Evolutionary conservation across 495 filamentous ascomycete genomes (phyloP).

Genomic region (Hypoxylon fragiforme): DNA sequence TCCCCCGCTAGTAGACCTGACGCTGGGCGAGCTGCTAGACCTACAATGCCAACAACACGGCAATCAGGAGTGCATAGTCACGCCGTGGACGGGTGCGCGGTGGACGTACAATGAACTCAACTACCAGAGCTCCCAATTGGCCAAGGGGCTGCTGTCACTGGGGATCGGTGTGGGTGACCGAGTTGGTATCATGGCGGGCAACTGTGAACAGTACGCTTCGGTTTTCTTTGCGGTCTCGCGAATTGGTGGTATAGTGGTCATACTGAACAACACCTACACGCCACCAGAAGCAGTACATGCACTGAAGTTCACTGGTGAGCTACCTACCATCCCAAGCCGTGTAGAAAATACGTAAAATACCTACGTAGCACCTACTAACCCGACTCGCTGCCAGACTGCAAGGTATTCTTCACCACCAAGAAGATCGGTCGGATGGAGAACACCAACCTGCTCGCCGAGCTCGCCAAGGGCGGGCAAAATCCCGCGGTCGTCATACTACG

Average conservation of each 20-base stretch:
- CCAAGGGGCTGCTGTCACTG: constrained; percentile 59
- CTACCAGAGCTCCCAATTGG: constrained; percentile 60
- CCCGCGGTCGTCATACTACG: constrained; percentile 59
- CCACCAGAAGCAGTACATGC: constrained; percentile 64
- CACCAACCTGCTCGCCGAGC: constrained; percentile 52
- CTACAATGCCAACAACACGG: constrained; percentile 64
- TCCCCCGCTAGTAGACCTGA: constrained; percentile 62
- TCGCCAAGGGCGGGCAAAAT: constrained; percentile 46
- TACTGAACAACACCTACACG: constrained; percentile 74
- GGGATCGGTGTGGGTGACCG: constrained; percentile 66
- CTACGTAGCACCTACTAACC: no score
- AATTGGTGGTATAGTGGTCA: constrained; percentile 69
- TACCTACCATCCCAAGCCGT: no score
- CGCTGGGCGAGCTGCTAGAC: constrained; percentile 63
- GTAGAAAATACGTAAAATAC: no score
- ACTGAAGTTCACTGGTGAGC: constrained; percentile 63
- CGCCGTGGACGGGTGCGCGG: constrained; percentile 66
- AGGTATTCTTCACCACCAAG: constrained; percentile 65
- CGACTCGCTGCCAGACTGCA: constrained; percentile 60
- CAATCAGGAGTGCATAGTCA: constrained; percentile 62
- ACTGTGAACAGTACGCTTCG: constrained; percentile 70
- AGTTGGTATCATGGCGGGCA: constrained; percentile 70
- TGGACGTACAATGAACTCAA: constrained; percentile 69
- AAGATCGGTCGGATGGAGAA: constrained; percentile 62
- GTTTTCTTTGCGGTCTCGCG: constrained; percentile 69